A percentile compares a stretch with the other conserved stretches of the same genome.
Evolutionary conservation across 164 flowering plant species (phyloP).

Genomic region (Vitis cinerea): DNA sequence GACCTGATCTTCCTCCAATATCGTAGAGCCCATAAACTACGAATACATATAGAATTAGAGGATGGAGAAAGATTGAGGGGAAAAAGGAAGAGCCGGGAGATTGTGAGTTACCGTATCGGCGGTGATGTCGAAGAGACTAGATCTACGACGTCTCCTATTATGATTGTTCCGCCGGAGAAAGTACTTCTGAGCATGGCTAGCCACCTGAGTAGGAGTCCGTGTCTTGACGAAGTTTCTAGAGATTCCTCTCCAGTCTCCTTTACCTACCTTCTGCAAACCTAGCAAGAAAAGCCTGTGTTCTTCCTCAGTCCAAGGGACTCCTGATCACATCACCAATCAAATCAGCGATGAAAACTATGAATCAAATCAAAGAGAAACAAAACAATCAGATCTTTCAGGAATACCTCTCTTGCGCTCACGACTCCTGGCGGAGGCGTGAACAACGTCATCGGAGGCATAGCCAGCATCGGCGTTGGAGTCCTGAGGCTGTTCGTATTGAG

Average conservation of each 20-base stretch:
- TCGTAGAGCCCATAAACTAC: constrained; percentile 31
- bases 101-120: constrained; percentile 45
- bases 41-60: constrained; percentile 1
- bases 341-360: background rate
- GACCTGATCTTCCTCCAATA: constrained; percentile 30
- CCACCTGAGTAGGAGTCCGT: constrained; percentile 92
- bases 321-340: constrained; percentile 23
- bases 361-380: background rate
- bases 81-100: background rate
- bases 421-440: constrained; percentile 66
- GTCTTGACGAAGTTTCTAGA: constrained; percentile 87
- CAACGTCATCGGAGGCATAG: constrained; percentile 83
- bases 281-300: constrained; percentile 74
- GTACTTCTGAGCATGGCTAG: constrained; percentile 95
- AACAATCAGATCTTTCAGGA: background rate
- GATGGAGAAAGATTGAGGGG: too few species aligned
- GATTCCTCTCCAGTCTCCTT: constrained; percentile 97
- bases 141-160: constrained; percentile 72
- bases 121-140: constrained; percentile 92
- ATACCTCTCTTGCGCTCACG: constrained; percentile 92
- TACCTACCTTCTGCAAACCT: constrained; percentile 82
- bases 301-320: constrained; percentile 96
- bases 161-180: constrained; percentile 71
- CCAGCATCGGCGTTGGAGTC: constrained; percentile 52
- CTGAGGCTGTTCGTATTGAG: constrained; percentile 47